phyloP scores from a whole-genome alignment of 2,329 filamentous ascomycete genomes.

The Myriangium duriaei region DNA sequence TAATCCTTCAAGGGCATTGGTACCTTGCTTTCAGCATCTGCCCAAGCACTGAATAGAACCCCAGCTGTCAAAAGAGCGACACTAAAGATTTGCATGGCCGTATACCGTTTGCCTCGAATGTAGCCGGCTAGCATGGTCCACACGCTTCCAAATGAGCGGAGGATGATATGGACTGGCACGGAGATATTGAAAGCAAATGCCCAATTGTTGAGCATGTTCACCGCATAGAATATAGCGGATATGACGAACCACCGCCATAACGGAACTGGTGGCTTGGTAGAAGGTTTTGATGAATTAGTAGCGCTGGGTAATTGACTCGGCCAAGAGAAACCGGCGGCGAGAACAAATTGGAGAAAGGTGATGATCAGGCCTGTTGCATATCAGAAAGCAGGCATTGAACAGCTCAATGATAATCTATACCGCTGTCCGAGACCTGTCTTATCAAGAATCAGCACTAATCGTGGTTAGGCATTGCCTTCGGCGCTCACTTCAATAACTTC shows the following conservation, averaged over 20 bases:
- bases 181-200: constrained; percentile 96
- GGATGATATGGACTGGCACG: constrained; percentile 90
- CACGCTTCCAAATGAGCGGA: constrained; percentile 88
- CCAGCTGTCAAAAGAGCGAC: constrained; percentile 75
- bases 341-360: constrained; percentile 38
- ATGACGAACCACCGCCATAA: constrained; percentile 77
- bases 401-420: too few species aligned
- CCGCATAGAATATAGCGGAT: constrained; percentile 78
- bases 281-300: constrained; percentile 33
- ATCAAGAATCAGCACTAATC: constrained; percentile 15
- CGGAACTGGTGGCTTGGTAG: constrained; percentile 59
- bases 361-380: constrained; percentile 51
- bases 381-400: background rate
- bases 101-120: constrained; percentile 74
- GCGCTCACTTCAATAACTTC: constrained; percentile 76
- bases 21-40: constrained; percentile 77
- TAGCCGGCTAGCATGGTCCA: constrained; percentile 90
- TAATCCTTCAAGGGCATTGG: background rate
- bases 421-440: constrained; percentile 73
- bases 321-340: constrained; percentile 45
- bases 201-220: constrained; percentile 95
- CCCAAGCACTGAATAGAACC: constrained; percentile 78
- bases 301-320: constrained; percentile 14
- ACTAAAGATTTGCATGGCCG: constrained; percentile 63
- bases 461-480: constrained; percentile 11